phyloP scores from a whole-genome alignment of 345 rosid species.

The Theobroma cacao region DNA sequence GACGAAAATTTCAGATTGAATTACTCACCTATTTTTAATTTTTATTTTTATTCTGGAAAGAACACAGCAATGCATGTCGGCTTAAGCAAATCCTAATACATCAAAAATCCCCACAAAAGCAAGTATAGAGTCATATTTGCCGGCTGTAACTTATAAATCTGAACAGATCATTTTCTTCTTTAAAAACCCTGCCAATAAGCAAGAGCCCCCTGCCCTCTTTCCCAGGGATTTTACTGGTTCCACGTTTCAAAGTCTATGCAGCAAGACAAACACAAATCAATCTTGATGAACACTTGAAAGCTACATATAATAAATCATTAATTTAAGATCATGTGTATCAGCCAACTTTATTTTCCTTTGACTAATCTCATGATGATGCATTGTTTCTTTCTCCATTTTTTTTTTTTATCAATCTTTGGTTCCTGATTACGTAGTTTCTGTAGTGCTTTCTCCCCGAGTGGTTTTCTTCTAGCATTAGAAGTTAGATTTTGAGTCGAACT shows the following conservation, averaged over 20 bases:
- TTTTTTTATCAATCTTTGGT: not conserved
- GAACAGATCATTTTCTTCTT: not conserved
- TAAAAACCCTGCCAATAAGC: not conserved
- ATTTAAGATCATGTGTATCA: not conserved
- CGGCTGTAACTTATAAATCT: not conserved
- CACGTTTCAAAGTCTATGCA: not conserved
- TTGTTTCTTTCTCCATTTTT: not conserved
- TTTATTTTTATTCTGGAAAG: too few relatives aligned
- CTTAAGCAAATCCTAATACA: not conserved
- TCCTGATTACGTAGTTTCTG: not conserved
- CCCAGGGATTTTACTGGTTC: not conserved
- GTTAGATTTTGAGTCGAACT: not conserved
- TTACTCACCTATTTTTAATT: too few relatives aligned
- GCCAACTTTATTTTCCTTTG: not conserved
- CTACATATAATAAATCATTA: not conserved
- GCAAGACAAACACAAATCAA: not conserved
- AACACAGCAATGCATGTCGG: not conserved
- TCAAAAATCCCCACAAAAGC: not conserved
- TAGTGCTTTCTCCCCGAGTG: not conserved
- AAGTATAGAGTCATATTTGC: not conserved
- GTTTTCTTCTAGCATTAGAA: not conserved
- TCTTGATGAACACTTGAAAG: not conserved
- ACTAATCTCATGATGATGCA: not conserved
- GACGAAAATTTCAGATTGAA: too few relatives aligned
- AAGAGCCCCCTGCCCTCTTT: not conserved